Conservation (phyloP, 352 stramenopile genomes). For the Phytopythium vexans region DNA sequence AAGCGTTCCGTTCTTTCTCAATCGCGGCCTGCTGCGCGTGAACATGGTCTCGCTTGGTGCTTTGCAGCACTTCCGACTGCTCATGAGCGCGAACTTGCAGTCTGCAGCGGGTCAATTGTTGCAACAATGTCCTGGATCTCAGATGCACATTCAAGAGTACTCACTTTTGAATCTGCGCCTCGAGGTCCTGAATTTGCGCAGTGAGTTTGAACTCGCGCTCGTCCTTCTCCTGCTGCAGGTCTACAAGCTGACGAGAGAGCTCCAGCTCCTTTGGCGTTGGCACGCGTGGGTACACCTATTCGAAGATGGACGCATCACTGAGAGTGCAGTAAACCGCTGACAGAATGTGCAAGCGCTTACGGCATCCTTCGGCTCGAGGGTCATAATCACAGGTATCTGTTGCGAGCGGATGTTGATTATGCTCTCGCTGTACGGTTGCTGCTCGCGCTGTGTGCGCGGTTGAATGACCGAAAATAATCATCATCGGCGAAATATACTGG, state of each 20-base stretch:
- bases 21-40: constrained; percentile 42
- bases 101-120: constrained; percentile 15
- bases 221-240: constrained; percentile 68
- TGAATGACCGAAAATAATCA: no score
- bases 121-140: no score
- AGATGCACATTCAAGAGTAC: constrained; percentile 10
- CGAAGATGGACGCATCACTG: not conserved
- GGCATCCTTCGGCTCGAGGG: no score
- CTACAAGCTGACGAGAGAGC: constrained; percentile 60
- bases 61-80: constrained; percentile 45
- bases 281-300: constrained; percentile 63
- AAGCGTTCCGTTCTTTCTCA: constrained; percentile 40
- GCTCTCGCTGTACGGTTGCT: no score
- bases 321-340: no score
- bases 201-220: constrained; percentile 54
- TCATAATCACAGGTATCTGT: no score
- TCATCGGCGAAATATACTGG: no score
- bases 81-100: constrained; percentile 57
- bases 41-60: constrained; percentile 64
- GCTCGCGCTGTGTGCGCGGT: no score
- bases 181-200: constrained; percentile 61
- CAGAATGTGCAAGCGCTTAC: no score
- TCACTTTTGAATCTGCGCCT: constrained; percentile 68
- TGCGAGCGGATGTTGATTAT: no score
- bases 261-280: constrained; percentile 74